A percentile compares a stretch with the other conserved stretches of the same genome.
Evolutionary conservation across 1,284 basidiomycete genomes (phyloP).

Genomic region (Rhodofomes roseus): DNA sequence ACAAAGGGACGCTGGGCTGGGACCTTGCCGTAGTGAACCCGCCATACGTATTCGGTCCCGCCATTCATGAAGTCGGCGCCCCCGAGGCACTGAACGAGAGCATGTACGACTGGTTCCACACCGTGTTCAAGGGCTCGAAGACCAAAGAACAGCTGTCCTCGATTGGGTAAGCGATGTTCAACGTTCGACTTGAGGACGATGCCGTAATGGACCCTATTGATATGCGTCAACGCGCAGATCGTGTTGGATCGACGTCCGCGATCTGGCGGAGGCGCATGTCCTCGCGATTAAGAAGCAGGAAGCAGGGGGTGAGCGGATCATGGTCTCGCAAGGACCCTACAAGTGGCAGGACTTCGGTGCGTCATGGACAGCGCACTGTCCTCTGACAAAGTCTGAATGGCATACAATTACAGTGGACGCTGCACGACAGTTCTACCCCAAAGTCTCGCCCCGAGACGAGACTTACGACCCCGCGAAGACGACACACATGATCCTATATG

Average conservation of each 20-base stretch:
- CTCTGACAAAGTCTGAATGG: background rate
- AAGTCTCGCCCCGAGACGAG: conserved; percentile 19
- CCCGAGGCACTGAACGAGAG: conserved; percentile 16
- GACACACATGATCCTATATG: conserved; percentile 27
- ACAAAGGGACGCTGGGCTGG: conserved; percentile 45
- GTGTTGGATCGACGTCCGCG: conserved; percentile 35
- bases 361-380: background rate
- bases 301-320: conserved; percentile 35
- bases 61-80: conserved; percentile 15
- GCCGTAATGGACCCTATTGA: background rate
- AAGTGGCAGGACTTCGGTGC: conserved; percentile 31
- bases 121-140: conserved; percentile 7
- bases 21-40: conserved; percentile 53
- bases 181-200: background rate
- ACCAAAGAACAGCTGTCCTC: background rate
- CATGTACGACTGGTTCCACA: conserved; percentile 6
- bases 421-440: conserved; percentile 12
- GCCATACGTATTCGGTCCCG: conserved; percentile 45
- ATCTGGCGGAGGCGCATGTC: conserved; percentile 44
- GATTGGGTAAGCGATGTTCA: background rate
- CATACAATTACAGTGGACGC: conserved; percentile 9
- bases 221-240: background rate
- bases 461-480: conserved; percentile 23
- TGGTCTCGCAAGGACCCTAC: conserved; percentile 30
- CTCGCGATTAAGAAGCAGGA: conserved; percentile 37